Percentiles rank a stretch among this genome's conserved stretches.
Evolutionary conservation across 495 filamentous ascomycete genomes (phyloP).

Genomic region (Tirmania nivea): DNA sequence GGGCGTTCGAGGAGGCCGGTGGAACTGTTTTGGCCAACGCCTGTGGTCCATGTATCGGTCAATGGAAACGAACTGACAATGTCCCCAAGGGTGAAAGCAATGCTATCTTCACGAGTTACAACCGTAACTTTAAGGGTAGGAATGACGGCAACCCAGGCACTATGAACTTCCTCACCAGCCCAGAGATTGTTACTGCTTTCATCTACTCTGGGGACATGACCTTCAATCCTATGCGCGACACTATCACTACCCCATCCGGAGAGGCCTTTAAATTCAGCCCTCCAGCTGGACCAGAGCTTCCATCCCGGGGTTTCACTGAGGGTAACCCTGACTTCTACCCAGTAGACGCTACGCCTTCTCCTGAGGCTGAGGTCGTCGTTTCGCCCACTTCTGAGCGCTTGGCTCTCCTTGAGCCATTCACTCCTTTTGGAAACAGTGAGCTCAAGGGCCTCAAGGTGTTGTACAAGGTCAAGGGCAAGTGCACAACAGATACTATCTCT

Average conservation of each 20-base stretch:
- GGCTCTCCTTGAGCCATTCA: constrained; percentile 77
- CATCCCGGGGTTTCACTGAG: constrained; percentile 50
- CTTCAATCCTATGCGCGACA: constrained; percentile 90
- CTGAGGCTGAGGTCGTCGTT: constrained; percentile 44
- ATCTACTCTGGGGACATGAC: constrained; percentile 76
- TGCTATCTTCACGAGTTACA: constrained; percentile 91
- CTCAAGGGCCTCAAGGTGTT: constrained; percentile 56
- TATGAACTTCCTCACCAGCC: constrained; percentile 96
- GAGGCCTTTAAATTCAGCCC: constrained; percentile 66
- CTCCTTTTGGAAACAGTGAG: constrained; percentile 56
- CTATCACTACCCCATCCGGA: constrained; percentile 59
- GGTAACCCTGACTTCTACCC: constrained; percentile 61
- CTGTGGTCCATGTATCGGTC: constrained; percentile 80
- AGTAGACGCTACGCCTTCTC: constrained; percentile 43
- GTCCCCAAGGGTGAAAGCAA: constrained; percentile 68
- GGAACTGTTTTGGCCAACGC: constrained; percentile 85
- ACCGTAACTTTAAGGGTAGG: constrained; percentile 91
- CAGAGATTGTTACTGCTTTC: constrained; percentile 85
- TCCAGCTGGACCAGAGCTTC: constrained; percentile 57
- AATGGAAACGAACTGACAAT: constrained; percentile 83
- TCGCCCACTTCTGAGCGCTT: constrained; percentile 71
- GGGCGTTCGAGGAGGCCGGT: constrained; percentile 70
- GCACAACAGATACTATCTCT: constrained; percentile 96
- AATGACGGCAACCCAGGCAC: constrained; percentile 91
- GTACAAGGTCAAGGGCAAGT: constrained; percentile 89